Evolutionary conservation across 371 early-diverging fungal genomes (phyloP), one percentile per base, ranked within the genome.

Genomic region (Actinomortierella wolfii): DNA sequence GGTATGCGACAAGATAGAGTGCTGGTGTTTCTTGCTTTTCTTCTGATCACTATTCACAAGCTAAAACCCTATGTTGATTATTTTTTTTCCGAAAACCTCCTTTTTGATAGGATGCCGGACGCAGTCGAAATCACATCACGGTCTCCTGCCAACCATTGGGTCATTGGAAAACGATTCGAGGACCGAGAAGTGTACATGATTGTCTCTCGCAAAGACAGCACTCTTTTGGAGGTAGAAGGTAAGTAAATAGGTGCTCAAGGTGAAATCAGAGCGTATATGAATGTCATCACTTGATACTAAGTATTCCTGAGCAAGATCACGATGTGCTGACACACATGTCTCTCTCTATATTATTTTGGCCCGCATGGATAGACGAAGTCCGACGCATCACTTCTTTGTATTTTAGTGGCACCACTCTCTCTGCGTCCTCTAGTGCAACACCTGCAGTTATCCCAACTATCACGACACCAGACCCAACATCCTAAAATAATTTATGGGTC

Each of bases 211-310:
- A 84, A 85, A 63, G 85, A 86, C 56, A 80, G 79, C 20, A 81
- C 87, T 0, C 62, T 86, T 43, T 83, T 84, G 3, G 81, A 86
- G 57, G 80, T 84, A 3, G 85, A 86, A 79, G 85, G 84, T 82
- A 78, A 52, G 14, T 34, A n/a, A n/a, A n/a, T n/a, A n/a, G n/a
- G n/a, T n/a, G n/a, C 23, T 3, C 23, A 0, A 40, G 9, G 14
- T 18, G 18, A 47, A 53, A 2, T 2, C 20, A 1, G 8, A 49
- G 50, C n/a, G n/a, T n/a, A n/a, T n/a, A n/a, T n/a, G n/a, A n/a
- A n/a, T n/a, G n/a, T n/a, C n/a, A n/a, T n/a, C n/a, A n/a, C n/a
- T n/a, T n/a, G n/a, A n/a, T n/a, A n/a, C n/a, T n/a, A n/a, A n/a
- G n/a, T n/a, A n/a, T n/a, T n/a, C n/a, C n/a, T n/a, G n/a, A n/a